Base-by-base conservation (phyloP, 1,284 basidiomycete genomes). In the Rhizopogon parksii region DNA sequence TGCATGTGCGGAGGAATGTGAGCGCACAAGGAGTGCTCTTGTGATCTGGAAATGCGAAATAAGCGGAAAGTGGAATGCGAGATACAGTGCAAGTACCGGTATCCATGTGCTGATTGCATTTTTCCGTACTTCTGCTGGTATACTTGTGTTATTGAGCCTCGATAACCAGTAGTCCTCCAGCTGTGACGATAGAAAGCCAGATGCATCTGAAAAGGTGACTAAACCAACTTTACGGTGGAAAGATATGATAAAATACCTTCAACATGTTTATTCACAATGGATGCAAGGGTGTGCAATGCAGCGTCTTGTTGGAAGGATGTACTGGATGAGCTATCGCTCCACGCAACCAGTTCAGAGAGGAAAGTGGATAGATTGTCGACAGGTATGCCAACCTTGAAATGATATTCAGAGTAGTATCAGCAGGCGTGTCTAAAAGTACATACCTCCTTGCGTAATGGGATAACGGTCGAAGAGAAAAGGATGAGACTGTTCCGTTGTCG, bases 1-100 rank as follows among this genome's bases (percentile, higher is more conserved):
- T 1, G 67, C 58, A 52, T 77, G 71, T 0, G 82, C 81, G 0
- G 73, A 63, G 0, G 79, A 67, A 60, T 93, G 82, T 19, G 83
- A 84, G 6, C 85, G 78, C 0, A 93, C 78, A 0, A 92, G 70
- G n/a, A 97, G 73, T 0, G 80, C 88, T 65, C 88, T 91, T 12
- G 81, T 75, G 15, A 91, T 75, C 91, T 93, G 57, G 14, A 19
- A 34, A 32, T 30, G 25, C 25, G n/a, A 54, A 60, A 36, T 36
- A 53, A 60, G 7, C 51, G 17, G 1, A 6, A 40, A 46, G 40
- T 37, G 9, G 38, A 5, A 36, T n/a, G 1, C 15, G 4, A 46
- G 8, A 15, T 43, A 50, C 46, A 24, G 49, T 17, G 11, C 34
- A 34, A 27, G 53, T 56, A 91, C 90, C 85, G 84, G 91, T 53